Percentiles rank a stretch among this genome's conserved stretches.
These are phyloP conservation scores for Talaromyces nanjingensis DNA, from an alignment of 495 filamentous ascomycete genomes.

Conservation along the genomic window DNA sequence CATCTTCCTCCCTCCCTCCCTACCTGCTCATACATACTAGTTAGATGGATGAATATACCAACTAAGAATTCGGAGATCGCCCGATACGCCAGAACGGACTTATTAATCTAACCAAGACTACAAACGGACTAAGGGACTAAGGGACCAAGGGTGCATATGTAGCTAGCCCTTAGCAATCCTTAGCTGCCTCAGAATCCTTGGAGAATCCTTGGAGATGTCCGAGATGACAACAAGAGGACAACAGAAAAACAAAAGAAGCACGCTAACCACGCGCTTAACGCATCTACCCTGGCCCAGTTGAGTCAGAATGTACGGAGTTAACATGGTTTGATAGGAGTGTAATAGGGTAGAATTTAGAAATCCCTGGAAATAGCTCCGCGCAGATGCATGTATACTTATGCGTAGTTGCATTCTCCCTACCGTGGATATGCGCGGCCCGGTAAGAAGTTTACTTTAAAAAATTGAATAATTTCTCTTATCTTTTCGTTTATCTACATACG, in stretches of 20 bases:
- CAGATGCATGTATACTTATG: not conserved
- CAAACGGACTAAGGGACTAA: no score
- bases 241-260: not conserved
- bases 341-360: not conserved
- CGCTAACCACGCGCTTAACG: not conserved
- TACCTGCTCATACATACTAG: no score
- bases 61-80: not conserved
- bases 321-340: no score
- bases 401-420: no score
- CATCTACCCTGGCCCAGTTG: not conserved
- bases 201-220: no score
- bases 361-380: not conserved
- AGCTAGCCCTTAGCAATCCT: not conserved
- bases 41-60: no score
- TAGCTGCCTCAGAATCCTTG: no score
- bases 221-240: not conserved
- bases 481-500: not conserved
- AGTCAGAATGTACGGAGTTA: no score
- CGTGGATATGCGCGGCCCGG: no score
- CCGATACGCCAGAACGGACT: not conserved
- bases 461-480: not conserved
- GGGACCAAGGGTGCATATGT: not conserved
- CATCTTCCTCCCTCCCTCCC: not conserved
- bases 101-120: not conserved
- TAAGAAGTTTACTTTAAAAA: not conserved